Evolutionary conservation across 2,329 filamentous ascomycete genomes (phyloP), one percentile per base, ranked within the genome.

Genomic region (Xylariales sp.): DNA sequence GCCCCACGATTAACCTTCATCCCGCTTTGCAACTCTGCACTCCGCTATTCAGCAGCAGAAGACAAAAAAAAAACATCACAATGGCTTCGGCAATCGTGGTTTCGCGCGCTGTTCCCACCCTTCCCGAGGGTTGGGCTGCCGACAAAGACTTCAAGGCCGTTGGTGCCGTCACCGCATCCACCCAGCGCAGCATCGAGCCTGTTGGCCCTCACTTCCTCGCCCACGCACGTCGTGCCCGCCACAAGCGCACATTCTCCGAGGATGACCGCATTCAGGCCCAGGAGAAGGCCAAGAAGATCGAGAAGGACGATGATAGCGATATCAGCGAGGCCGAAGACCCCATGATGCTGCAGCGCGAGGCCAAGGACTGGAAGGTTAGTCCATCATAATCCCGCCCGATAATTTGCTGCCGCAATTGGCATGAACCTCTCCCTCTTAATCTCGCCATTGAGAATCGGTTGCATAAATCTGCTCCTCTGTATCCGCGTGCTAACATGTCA

Each of bases 341-440:
- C 40, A 78, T 94, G 70, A 85, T 97, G 79, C 81, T 98, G 21
- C 78, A 87, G 62, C 81, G 89, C 39, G 89, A 97, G 61, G 90
- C 93, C 58, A 98, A 98, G 74, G 93, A 98, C 74, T 98, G 93
- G 93, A 98, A 98, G 85, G 88, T 91, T 64, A 50, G 73, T 23
- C 25, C 16, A 30, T 7, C 11, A 13, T 28, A 19, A 17, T 34
- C 14, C n/a, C 11, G 24, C 28, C n/a, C n/a, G n/a, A n/a, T n/a
- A n/a, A n/a, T n/a, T n/a, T n/a, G n/a, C n/a, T n/a, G n/a, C n/a
- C n/a, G n/a, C n/a, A n/a, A n/a, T n/a, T n/a, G n/a, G n/a, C n/a
- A n/a, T n/a, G n/a, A n/a, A n/a, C n/a, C n/a, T n/a, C n/a, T n/a
- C n/a, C n/a, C n/a, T 7, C 11, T 14, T 28, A 19, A 17, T 34